Base-by-base conservation (phyloP, 1,284 basidiomycete species). In the Calocybe gambosa region DNA sequence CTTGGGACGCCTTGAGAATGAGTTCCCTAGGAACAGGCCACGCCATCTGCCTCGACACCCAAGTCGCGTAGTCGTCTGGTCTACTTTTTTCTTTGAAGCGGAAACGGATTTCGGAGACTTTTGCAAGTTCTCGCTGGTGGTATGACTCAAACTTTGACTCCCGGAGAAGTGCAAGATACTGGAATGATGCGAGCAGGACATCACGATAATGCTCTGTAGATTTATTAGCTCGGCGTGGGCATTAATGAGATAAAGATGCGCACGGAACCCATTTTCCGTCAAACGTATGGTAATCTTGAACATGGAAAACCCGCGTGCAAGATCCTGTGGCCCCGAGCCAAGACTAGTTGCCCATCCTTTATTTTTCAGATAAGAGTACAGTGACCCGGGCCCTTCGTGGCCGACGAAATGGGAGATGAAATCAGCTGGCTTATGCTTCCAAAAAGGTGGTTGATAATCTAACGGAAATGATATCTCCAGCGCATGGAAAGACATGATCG, bases 381-480 rank as follows among this genome's bases (percentile, higher is more conserved):
- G 70, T 0, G 93, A 97, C 1, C 96, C 96, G 31, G 88, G 83
- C 2, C 96, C 97, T 69, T 99, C 97, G 63, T 99, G 95, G 0
- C 96, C 96, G 40, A 97, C 68, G 60, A 96, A 85, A 64, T 97
- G 92, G 1, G 83, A 77, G 15, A 99, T 62, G 63, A 93, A 89
- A 52, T 80, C 70, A 2, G 75, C 81, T 1, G 96, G 95, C 70
- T 93, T 93, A 60, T 85, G 73, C 29, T 79, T 75, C 80, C 89
- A 96, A 39, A 82, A 70, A 0, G 85, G 81, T 4, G 80, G 72
- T 60, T 96, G 85, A 63, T 93, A 93, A 19, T 85, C 85, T 50
- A 95, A 70, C 13, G 91, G 91, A 68, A 96, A 96, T 2, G 84
- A 83, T 37, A 99, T 75, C 60, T 97, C 93, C 49, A 99, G 61